phyloP scores from a whole-genome alignment of 1,284 basidiomycete species.

The Apiotrichum porosum region DNA sequence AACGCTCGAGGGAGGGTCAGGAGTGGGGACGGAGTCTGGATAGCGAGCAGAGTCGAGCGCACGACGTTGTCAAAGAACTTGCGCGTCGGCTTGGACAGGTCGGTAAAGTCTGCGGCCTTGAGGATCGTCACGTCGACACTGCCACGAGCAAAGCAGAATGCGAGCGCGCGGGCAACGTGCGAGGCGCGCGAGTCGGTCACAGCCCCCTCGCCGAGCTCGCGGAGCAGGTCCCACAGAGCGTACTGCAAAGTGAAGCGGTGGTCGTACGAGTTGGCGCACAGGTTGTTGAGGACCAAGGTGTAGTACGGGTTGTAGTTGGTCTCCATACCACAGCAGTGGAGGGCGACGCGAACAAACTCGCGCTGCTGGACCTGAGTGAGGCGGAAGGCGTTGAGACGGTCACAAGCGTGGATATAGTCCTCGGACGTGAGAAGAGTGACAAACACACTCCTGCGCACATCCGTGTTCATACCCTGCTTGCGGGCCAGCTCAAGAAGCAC shows the following conservation, averaged over 20 bases:
- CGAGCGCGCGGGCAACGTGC: conserved; percentile 66
- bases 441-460: conserved; percentile 85
- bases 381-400: conserved; percentile 73
- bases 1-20: conserved; percentile 37
- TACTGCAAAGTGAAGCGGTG: conserved; percentile 93
- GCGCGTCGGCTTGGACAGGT: conserved; percentile 59
- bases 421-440: conserved; percentile 90
- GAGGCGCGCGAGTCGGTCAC: conserved; percentile 25
- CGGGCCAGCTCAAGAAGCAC: conserved; percentile 71
- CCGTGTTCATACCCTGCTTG: conserved; percentile 98
- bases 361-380: conserved; percentile 87
- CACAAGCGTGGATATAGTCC: conserved; percentile 93
- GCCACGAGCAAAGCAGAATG: conserved; percentile 77
- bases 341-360: conserved; percentile 83
- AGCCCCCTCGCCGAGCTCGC: conserved; percentile 72
- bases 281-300: conserved; percentile 72
- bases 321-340: conserved; percentile 93
- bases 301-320: conserved; percentile 94
- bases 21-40: conserved; percentile 65
- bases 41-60: conserved; percentile 62
- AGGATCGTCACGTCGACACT: conserved; percentile 67
- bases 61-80: conserved; percentile 68
- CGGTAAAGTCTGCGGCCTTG: conserved; percentile 82
- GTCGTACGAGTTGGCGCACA: conserved; percentile 52
- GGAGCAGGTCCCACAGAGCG: conserved; percentile 93